Base-by-base conservation (phyloP, 768 basidiomycete species). In the Ramaria rubella region DNA sequence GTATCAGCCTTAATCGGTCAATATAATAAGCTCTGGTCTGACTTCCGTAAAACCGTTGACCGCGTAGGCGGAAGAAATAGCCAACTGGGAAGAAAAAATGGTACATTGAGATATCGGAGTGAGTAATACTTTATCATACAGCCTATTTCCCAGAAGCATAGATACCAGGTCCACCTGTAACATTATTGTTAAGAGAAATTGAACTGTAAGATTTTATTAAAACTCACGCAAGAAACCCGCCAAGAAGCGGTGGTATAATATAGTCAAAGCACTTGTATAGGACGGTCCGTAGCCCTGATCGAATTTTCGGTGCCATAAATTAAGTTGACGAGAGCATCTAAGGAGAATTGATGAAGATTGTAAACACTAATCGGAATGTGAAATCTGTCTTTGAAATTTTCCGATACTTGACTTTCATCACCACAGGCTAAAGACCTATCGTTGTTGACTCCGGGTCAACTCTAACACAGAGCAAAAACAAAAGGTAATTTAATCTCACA, bases 101-200 rank as follows among this genome's bases (percentile, higher is more conserved):
- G n/a, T n/a, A n/a, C n/a, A n/a, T n/a, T n/a, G n/a, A n/a, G n/a
- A n/a, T n/a, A n/a, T n/a, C n/a, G n/a, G n/a, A 26, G 5, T 36
- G 31, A n/a, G n/a, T n/a, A n/a, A n/a, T n/a, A n/a, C n/a, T n/a
- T n/a, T n/a, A n/a, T 3, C 26, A 15, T 49, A 57, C 55, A 49
- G 14, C 55, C 55, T n/a, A 57, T 57, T 49, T 57, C 45, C 26
- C 49, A 36, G 7, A 21, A 49, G 15, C 55, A 50, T 31, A 43
- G 30, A 38, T 57, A 57, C 30, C 21, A 27, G 24, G 46, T 4
- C 55, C 55, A 57, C 26, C 45, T 36, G 19, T 40, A 3, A 46
- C 24, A 49, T 23, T 7, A 24, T 19, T 26, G 21, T 15, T 26
- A 19, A 11, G 11, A 14, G 3, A 9, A 11, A 15, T 21, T 23